Evolutionary conservation across 1,284 basidiomycete genomes (phyloP).

Genomic region (Boletus semigastroideus): DNA sequence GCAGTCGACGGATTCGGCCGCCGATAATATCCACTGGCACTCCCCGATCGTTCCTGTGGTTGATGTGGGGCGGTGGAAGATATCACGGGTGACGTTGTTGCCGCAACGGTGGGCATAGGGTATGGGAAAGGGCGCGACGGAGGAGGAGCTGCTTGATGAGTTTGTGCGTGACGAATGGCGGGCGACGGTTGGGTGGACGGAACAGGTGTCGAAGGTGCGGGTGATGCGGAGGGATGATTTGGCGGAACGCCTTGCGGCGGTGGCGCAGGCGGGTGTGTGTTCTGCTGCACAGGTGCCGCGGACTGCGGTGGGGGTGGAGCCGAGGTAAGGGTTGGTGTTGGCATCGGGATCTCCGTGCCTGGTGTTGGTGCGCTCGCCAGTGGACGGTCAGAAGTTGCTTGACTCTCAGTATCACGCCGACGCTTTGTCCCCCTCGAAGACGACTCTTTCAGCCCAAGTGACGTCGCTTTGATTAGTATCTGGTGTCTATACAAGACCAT

Average conservation of each 20-base stretch:
- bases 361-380: constrained; percentile 26
- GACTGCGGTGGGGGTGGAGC: constrained; percentile 24
- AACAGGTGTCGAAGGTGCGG: constrained; percentile 31
- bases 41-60: constrained; percentile 31
- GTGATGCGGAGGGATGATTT: constrained; percentile 30
- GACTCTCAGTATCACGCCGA: constrained; percentile 48
- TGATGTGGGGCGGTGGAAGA: constrained; percentile 28
- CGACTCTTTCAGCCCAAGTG: constrained; percentile 71
- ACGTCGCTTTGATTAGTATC: constrained; percentile 73
- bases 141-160: constrained; percentile 30
- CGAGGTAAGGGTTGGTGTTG: constrained; percentile 20
- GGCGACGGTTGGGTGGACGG: constrained; percentile 33
- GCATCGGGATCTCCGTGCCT: constrained; percentile 22
- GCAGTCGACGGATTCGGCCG: constrained; percentile 32
- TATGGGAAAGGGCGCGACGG: constrained; percentile 39
- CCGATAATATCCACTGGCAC: constrained; percentile 35
- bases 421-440: constrained; percentile 64
- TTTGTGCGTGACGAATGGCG: constrained; percentile 33
- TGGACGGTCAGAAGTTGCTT: constrained; percentile 31
- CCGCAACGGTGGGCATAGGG: constrained; percentile 47
- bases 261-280: constrained; percentile 24
- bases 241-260: constrained; percentile 22
- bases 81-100: constrained; percentile 40
- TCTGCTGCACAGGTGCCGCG: constrained; percentile 21
- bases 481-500: constrained; percentile 53